These are phyloP conservation scores for Ceratonia siliqua DNA, from an alignment of 306 rosid genomes.

Conservation along the genomic window DNA sequence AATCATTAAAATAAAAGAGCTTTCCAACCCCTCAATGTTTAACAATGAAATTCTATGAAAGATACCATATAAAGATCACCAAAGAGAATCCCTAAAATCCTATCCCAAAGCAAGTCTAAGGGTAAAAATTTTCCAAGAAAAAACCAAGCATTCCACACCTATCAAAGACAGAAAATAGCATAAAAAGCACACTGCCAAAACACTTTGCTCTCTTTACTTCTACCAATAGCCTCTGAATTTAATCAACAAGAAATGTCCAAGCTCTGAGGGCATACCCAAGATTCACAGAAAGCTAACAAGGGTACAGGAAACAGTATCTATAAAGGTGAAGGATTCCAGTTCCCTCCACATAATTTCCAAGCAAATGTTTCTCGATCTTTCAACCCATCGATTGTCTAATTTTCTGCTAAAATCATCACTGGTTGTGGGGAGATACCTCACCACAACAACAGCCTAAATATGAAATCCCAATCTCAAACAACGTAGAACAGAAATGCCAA, in stretches of 20 bases:
- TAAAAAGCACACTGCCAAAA: not conserved
- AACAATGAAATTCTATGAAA: constrained; percentile 8
- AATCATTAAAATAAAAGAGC: not conserved
- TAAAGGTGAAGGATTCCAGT: not conserved
- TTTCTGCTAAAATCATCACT: not conserved
- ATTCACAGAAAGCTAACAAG: not conserved
- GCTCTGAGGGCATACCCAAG: not conserved
- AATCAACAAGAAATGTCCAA: not conserved
- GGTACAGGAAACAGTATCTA: not conserved
- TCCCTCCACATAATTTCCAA: not conserved
- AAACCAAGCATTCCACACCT: constrained; percentile 14
- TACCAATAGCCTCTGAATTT: too few relatives aligned
- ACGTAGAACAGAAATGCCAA: not conserved
- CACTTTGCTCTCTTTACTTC: not conserved
- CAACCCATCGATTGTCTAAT: not conserved
- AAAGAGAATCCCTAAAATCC: not conserved
- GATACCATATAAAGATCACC: not conserved
- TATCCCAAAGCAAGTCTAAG: not conserved
- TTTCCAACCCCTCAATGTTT: not conserved
- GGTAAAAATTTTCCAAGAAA: not conserved
- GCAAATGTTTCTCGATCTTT: not conserved
- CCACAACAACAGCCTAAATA: not conserved
- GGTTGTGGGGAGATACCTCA: not conserved
- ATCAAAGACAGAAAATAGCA: not conserved
- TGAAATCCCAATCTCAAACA: not conserved